Percentiles rank a stretch among this genome's conserved stretches.
These are phyloP conservation scores for Ascosphaera pollenicola DNA, from an alignment of 2,329 filamentous ascomycete genomes.

Conservation along the genomic window DNA sequence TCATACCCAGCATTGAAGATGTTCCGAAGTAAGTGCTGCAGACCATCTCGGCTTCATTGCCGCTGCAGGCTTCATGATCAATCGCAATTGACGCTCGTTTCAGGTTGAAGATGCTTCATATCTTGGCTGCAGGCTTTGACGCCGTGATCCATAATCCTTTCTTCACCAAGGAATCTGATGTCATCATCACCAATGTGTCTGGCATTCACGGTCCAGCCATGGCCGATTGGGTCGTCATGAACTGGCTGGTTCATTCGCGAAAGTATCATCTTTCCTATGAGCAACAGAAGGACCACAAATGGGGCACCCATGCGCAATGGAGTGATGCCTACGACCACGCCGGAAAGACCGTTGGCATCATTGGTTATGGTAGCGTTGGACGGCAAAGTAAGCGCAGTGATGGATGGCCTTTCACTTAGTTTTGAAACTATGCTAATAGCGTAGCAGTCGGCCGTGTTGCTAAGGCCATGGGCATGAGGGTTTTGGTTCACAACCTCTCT, in stretches of 20 bases:
- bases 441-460: constrained; percentile 23
- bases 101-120: constrained; percentile 29
- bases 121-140: constrained; percentile 35
- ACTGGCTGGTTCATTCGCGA: constrained; percentile 34
- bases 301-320: constrained; percentile 17
- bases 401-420: background rate
- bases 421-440: background rate
- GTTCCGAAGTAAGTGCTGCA: constrained; percentile 8
- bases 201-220: constrained; percentile 42
- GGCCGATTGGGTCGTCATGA: constrained; percentile 44
- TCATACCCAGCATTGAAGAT: constrained; percentile 14
- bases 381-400: constrained; percentile 26
- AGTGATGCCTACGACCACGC: constrained; percentile 27
- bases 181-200: constrained; percentile 31
- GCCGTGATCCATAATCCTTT: constrained; percentile 30
- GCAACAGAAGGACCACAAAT: constrained; percentile 32
- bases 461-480: constrained; percentile 44
- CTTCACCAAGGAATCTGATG: constrained; percentile 25
- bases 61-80: constrained; percentile 1
- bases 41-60: constrained; percentile 1
- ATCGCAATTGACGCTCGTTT: background rate
- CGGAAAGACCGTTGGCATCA: constrained; percentile 34
- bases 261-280: constrained; percentile 32
- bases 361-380: constrained; percentile 41
- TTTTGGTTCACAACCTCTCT: constrained; percentile 18